phyloP scores from a whole-genome alignment of 1,139 yeast species.

The Spathaspora sp. region DNA sequence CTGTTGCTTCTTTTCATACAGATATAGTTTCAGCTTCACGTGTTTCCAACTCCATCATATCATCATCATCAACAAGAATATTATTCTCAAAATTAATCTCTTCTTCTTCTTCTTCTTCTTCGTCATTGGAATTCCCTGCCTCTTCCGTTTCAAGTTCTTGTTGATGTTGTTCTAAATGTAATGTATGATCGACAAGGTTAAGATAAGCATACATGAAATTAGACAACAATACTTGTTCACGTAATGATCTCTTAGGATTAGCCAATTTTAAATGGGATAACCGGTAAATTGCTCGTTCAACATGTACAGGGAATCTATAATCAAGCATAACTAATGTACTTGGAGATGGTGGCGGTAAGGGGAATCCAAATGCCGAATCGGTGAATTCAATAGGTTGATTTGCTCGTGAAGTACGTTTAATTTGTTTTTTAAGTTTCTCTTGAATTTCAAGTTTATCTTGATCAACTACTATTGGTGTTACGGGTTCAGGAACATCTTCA shows the following conservation, averaged over 20 bases:
- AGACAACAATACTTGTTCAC: constrained; percentile 88
- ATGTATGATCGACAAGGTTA: constrained; percentile 87
- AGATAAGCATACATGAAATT: constrained; percentile 97
- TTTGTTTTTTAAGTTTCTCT: constrained; percentile 45
- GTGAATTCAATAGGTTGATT: constrained; percentile 78
- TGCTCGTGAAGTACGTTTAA: constrained; percentile 43
- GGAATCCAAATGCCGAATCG: constrained; percentile 84
- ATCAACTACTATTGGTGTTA: constrained; percentile 17
- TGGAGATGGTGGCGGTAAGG: constrained; percentile 74
- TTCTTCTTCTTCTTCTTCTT: constrained; percentile 11
- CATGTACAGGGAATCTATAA: constrained; percentile 87
- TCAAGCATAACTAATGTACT: constrained; percentile 78
- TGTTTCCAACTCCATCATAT: constrained; percentile 12
- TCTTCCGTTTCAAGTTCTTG: constrained; percentile 17
- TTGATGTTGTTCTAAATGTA: constrained; percentile 63
- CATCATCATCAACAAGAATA: constrained; percentile 6
- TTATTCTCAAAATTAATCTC: constrained; percentile 6
- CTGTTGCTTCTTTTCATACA: no score
- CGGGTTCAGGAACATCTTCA: constrained; percentile 1
- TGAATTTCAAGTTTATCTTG: constrained; percentile 45
- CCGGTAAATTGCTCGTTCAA: constrained; percentile 92
- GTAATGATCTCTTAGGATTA: constrained; percentile 84
- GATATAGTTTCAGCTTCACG: neutral
- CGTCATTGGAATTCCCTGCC: constrained; percentile 9
- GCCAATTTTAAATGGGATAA: constrained; percentile 90